A percentile compares a stretch with the other conserved stretches of the same genome.
phyloP scores from a whole-genome alignment of 2,329 filamentous ascomycete species.

The Xylaria sp. region DNA sequence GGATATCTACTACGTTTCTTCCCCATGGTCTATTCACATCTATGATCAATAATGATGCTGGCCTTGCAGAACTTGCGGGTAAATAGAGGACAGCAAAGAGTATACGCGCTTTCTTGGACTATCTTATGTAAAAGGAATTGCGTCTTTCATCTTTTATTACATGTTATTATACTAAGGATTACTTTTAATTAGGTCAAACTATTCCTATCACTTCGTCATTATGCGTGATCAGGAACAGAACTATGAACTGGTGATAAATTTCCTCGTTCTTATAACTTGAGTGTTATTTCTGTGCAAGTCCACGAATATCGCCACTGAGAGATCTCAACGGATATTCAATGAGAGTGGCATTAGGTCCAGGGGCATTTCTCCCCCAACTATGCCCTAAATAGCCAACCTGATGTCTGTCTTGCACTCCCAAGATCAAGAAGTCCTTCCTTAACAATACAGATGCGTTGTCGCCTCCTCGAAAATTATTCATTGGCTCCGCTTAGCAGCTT shows the following conservation, averaged over 20 bases:
- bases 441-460: background rate
- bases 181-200: too few relatives aligned
- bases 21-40: conserved; percentile 10
- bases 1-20: conserved; percentile 11
- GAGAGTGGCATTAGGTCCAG: too few relatives aligned
- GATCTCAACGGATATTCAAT: too few relatives aligned
- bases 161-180: background rate
- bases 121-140: background rate
- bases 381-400: background rate
- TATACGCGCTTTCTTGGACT: background rate
- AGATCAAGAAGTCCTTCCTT: background rate
- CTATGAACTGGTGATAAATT: too few relatives aligned
- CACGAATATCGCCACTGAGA: too few relatives aligned
- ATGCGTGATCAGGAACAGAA: too few relatives aligned
- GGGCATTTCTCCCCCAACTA: background rate
- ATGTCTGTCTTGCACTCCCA: background rate
- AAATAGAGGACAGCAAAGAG: background rate
- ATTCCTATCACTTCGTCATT: too few relatives aligned
- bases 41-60: conserved; percentile 11
- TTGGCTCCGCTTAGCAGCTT: background rate
- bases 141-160: background rate
- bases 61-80: conserved; percentile 12
- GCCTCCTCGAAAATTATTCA: background rate
- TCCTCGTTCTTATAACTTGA: too few relatives aligned
- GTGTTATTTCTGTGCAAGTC: too few relatives aligned